Evolutionary conservation across 768 basidiomycete species (phyloP).

Genomic region (Boletus pseudopeckii): DNA sequence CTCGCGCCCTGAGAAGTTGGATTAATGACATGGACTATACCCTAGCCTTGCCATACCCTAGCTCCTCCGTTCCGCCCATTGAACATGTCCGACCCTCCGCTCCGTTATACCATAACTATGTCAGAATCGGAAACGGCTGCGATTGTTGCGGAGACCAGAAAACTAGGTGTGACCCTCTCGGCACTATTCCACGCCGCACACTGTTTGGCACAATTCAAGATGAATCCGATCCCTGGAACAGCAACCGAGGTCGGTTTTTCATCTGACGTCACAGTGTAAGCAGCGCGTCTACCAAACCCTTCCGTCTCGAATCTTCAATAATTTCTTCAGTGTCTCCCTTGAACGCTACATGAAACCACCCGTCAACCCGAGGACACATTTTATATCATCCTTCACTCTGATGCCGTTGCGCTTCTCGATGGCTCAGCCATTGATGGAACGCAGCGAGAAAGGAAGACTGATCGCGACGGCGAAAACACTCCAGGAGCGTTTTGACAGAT

Average conservation of each 20-base stretch:
- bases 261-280: slow-evolving; percentile 12
- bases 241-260: slow-evolving; percentile 17
- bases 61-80: slow-evolving; percentile 4
- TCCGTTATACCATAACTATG: background rate
- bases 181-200: slow-evolving; percentile 23
- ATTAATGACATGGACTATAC: background rate
- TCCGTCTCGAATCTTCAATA: too few species aligned
- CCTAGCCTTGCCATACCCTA: slow-evolving; percentile 8
- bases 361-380: slow-evolving; percentile 16
- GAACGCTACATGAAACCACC: slow-evolving; percentile 20
- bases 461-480: slow-evolving; percentile 11
- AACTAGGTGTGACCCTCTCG: slow-evolving; percentile 11
- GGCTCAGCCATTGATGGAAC: slow-evolving; percentile 4
- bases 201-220: slow-evolving; percentile 19
- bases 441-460: slow-evolving; percentile 8
- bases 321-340: slow-evolving; percentile 8
- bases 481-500: slow-evolving; percentile 10
- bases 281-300: background rate
- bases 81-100: slow-evolving; percentile 7
- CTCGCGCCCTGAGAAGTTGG: background rate
- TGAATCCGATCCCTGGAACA: slow-evolving; percentile 16
- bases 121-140: slow-evolving; percentile 11
- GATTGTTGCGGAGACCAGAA: slow-evolving; percentile 9
- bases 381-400: slow-evolving; percentile 14
- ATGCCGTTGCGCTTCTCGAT: slow-evolving; percentile 20